A percentile compares a stretch with the other conserved stretches of the same genome.
Evolutionary conservation across 2,329 filamentous ascomycete species (phyloP).

Genomic region (Exophiala mesophila): DNA sequence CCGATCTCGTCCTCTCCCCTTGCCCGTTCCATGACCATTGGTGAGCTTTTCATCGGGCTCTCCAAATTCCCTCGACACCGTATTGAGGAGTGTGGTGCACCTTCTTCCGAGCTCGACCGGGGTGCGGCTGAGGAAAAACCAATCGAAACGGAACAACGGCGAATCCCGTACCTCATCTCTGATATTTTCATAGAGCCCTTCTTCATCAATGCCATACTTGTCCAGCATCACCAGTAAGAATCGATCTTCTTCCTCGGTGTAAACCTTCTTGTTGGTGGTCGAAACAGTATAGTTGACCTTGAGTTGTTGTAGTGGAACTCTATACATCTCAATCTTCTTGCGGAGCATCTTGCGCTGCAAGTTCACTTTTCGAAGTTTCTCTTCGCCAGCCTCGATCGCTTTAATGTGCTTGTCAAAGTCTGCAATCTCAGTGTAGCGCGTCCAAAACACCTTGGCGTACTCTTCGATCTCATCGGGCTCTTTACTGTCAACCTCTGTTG

Average conservation of each 20-base stretch:
- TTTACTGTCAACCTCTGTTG: conserved; percentile 89
- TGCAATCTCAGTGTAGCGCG: conserved; percentile 81
- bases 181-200: conserved; percentile 85
- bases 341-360: conserved; percentile 88
- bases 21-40: conserved; percentile 61
- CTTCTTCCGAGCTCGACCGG: conserved; percentile 87
- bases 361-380: conserved; percentile 79
- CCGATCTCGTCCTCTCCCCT: conserved; percentile 53
- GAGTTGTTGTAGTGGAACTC: conserved; percentile 94
- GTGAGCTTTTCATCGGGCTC: conserved; percentile 48
- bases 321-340: conserved; percentile 93
- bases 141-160: conserved; percentile 94
- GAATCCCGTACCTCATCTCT: conserved; percentile 95
- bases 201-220: conserved; percentile 84
- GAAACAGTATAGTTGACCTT: conserved; percentile 99
- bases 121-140: conserved; percentile 96
- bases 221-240: conserved; percentile 93
- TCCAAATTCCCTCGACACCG: conserved; percentile 92
- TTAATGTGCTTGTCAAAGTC: conserved; percentile 87
- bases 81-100: conserved; percentile 89
- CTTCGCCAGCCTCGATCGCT: conserved; percentile 88
- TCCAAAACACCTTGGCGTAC: conserved; percentile 95
- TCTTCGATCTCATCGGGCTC: conserved; percentile 71
- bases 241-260: conserved; percentile 95
- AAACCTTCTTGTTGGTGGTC: conserved; percentile 99